Percentiles rank a stretch among this genome's conserved stretches.
Conservation (phyloP, 345 rosid genomes). For the Sapria himalayana region DNA sequence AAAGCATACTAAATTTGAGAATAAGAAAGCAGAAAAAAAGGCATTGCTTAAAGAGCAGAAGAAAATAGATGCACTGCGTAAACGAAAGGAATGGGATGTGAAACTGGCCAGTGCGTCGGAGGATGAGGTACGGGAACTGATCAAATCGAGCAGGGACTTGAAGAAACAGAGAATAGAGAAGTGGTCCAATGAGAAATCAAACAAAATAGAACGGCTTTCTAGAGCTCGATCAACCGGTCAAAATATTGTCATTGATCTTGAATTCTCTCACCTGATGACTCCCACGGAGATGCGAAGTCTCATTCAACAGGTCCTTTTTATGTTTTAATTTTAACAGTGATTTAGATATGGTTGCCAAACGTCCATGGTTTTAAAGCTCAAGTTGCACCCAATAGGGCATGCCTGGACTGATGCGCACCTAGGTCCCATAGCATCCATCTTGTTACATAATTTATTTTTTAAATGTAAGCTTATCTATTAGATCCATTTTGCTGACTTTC, state of each 20-base stretch:
- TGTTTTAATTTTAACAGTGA: too few relatives aligned
- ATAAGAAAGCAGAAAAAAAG: constrained; percentile 78
- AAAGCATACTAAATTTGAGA: constrained; percentile 59
- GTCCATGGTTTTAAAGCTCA: too few relatives aligned
- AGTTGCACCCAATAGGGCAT: too few relatives aligned
- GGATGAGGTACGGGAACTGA: constrained; percentile 44
- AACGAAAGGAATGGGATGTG: constrained; percentile 41
- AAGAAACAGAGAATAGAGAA: constrained; percentile 63
- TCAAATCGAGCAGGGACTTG: constrained; percentile 39
- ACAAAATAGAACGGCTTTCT: constrained; percentile 34
- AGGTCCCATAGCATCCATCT: too few relatives aligned
- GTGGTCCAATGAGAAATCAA: constrained; percentile 46
- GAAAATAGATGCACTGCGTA: constrained; percentile 42
- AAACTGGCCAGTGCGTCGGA: constrained; percentile 26
- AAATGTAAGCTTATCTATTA: too few relatives aligned
- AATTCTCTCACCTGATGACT: constrained; percentile 64
- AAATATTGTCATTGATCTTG: constrained; percentile 62
- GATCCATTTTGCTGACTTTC: too few relatives aligned
- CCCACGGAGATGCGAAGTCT: constrained; percentile 60
- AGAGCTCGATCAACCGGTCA: constrained; percentile 46
- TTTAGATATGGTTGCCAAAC: too few relatives aligned
- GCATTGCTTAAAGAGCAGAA: constrained; percentile 50
- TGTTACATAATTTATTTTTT: too few relatives aligned
- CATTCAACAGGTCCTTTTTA: constrained; percentile 45
- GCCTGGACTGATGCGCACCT: too few relatives aligned